Conservation (phyloP, 345 rosid genomes). For the Linum usitatissimum region DNA sequence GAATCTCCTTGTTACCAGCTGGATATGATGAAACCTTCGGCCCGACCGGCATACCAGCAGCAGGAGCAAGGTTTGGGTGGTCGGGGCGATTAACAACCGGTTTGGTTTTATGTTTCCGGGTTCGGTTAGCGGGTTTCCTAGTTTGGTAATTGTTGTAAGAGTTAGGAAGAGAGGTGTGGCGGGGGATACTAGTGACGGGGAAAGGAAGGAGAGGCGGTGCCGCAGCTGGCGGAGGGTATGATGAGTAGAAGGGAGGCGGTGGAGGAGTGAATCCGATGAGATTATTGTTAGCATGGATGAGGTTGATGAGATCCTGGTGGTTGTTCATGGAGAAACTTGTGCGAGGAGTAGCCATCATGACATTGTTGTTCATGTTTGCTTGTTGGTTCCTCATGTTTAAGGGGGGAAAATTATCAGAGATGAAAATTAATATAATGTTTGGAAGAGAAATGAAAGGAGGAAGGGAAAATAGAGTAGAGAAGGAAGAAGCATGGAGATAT, state of each 20-base stretch:
- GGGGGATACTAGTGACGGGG: not conserved
- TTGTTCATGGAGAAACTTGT: not conserved
- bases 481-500: too few species aligned
- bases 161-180: not conserved
- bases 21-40: not conserved
- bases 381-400: not conserved
- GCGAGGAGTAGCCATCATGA: not conserved
- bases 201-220: not conserved
- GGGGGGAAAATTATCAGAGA: not conserved
- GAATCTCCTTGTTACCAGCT: not conserved
- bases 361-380: not conserved
- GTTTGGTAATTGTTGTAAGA: not conserved
- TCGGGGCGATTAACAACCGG: not conserved
- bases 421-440: too few species aligned
- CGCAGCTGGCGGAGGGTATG: not conserved
- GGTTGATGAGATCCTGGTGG: not conserved
- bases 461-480: too few species aligned
- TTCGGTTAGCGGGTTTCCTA: not conserved
- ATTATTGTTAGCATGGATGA: not conserved
- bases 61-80: not conserved
- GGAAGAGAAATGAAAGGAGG: too few species aligned
- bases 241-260: not conserved
- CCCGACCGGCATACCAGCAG: not conserved
- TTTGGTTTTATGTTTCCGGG: not conserved
- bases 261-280: not conserved